Evolutionary conservation across 768 basidiomycete genomes (phyloP).

Genomic region (Agaricus sinodeliciosus): DNA sequence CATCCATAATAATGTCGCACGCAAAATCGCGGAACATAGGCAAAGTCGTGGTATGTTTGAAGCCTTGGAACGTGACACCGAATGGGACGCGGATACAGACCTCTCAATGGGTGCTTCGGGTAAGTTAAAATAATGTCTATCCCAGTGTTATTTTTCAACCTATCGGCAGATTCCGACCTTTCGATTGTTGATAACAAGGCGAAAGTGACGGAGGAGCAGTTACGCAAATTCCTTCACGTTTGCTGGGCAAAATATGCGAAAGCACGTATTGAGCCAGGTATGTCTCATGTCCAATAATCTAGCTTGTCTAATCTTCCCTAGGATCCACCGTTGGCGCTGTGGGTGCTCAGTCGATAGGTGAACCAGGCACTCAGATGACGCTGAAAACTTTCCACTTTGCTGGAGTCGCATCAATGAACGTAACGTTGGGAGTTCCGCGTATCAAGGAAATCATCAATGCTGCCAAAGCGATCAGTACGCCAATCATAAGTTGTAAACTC

Average conservation of each 20-base stretch:
- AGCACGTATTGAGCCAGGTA: constrained; percentile 94
- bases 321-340: constrained; percentile 98
- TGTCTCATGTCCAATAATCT: neutral
- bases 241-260: constrained; percentile 91
- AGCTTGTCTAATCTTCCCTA: constrained; percentile 18
- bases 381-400: constrained; percentile 99
- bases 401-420: constrained; percentile 99
- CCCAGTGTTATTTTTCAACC: constrained; percentile 3
- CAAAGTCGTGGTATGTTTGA: constrained; percentile 76
- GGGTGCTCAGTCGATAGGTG: constrained; percentile 97
- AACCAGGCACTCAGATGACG: constrained; percentile 99
- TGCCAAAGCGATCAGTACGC: constrained; percentile 94
- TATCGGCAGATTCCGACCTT: constrained; percentile 50
- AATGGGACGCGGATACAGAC: constrained; percentile 77
- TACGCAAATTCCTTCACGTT: constrained; percentile 73
- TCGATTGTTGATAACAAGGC: constrained; percentile 82
- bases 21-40: constrained; percentile 60
- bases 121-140: constrained; percentile 24
- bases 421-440: constrained; percentile 98
- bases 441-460: constrained; percentile 99
- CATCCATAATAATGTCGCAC: constrained; percentile 58
- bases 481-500: constrained; percentile 95
- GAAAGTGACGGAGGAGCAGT: constrained; percentile 81
- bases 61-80: constrained; percentile 64
- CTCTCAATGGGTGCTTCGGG: constrained; percentile 70